phyloP scores from a whole-genome alignment of 1,139 yeast species.

The Scheffersomyces parashehatae region DNA sequence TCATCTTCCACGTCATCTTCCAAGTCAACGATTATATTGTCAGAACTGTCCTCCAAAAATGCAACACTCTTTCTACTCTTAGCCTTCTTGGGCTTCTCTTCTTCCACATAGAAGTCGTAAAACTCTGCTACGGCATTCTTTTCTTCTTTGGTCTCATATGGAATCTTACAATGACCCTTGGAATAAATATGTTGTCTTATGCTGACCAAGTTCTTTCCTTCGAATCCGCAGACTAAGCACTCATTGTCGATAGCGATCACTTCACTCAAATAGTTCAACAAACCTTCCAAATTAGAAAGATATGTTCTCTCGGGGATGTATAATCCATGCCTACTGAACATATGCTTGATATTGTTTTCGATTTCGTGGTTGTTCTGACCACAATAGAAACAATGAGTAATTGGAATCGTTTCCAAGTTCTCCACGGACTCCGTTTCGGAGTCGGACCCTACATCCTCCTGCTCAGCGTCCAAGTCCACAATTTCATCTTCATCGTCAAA shows the following conservation, averaged over 20 bases:
- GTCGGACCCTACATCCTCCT: constrained; percentile 1
- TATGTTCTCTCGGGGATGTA: constrained; percentile 51
- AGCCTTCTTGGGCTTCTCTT: constrained; percentile 14
- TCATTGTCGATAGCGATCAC: constrained; percentile 44
- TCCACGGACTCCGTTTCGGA: constrained; percentile 23
- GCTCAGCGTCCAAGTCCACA: constrained; percentile 20
- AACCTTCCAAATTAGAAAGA: constrained; percentile 43
- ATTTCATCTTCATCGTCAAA: constrained; percentile 30
- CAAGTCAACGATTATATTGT: constrained; percentile 14
- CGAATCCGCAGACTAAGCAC: constrained; percentile 56
- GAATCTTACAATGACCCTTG: constrained; percentile 57
- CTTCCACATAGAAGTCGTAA: constrained; percentile 38
- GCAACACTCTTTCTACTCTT: constrained; percentile 21
- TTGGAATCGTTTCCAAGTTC: constrained; percentile 28
- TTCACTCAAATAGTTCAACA: constrained; percentile 46
- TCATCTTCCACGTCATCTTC: constrained; percentile 15
- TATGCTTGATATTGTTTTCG: constrained; percentile 48
- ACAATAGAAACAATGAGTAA: constrained; percentile 43
- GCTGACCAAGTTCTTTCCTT: constrained; percentile 49
- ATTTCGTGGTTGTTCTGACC: constrained; percentile 36
- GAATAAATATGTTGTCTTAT: constrained; percentile 52
- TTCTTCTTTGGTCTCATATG: constrained; percentile 52
- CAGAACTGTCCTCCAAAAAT: constrained; percentile 14
- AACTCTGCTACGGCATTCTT: constrained; percentile 39
- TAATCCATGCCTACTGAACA: constrained; percentile 50